Conservation (phyloP, 2,329 filamentous ascomycete genomes). For the Dactylellina sp. region DNA sequence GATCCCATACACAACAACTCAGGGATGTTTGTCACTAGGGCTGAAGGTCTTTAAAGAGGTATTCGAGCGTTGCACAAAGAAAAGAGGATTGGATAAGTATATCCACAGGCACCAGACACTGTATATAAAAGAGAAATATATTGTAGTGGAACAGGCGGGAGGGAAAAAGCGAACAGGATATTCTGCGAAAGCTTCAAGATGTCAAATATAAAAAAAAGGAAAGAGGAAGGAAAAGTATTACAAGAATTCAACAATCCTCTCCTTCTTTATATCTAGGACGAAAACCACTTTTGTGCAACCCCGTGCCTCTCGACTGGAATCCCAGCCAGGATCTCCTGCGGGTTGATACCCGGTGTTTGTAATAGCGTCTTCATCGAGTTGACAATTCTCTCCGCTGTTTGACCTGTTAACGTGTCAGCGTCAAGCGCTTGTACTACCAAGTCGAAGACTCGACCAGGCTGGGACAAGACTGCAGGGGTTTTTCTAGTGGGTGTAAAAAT, state of each 20-base stretch:
- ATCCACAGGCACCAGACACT: slow-evolving; percentile 29
- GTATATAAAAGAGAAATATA: slow-evolving; percentile 26
- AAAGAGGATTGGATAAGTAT: slow-evolving; percentile 9
- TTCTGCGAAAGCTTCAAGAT: slow-evolving; percentile 30
- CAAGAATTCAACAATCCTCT: slow-evolving; percentile 50
- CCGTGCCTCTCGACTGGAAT: slow-evolving; percentile 84
- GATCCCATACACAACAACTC: no score
- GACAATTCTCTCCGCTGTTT: slow-evolving; percentile 81
- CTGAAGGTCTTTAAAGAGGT: no score
- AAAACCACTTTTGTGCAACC: slow-evolving; percentile 82
- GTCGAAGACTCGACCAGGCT: slow-evolving; percentile 84
- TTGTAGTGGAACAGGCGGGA: neutral
- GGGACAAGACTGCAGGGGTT: slow-evolving; percentile 82
- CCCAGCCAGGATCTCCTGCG: slow-evolving; percentile 78
- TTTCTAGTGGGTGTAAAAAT: slow-evolving; percentile 72
- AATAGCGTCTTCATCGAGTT: slow-evolving; percentile 82
- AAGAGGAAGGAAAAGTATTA: slow-evolving; percentile 46
- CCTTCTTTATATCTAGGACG: slow-evolving; percentile 63
- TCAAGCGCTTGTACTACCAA: slow-evolving; percentile 90
- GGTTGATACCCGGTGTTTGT: slow-evolving; percentile 78
- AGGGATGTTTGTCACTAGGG: no score
- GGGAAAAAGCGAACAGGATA: slow-evolving; percentile 20
- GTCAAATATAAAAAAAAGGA: slow-evolving; percentile 12
- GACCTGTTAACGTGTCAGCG: slow-evolving; percentile 86
- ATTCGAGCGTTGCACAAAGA: no score